These are phyloP conservation scores for Linum usitatissimum DNA, from an alignment of 345 rosid species.

Conservation along the genomic window DNA sequence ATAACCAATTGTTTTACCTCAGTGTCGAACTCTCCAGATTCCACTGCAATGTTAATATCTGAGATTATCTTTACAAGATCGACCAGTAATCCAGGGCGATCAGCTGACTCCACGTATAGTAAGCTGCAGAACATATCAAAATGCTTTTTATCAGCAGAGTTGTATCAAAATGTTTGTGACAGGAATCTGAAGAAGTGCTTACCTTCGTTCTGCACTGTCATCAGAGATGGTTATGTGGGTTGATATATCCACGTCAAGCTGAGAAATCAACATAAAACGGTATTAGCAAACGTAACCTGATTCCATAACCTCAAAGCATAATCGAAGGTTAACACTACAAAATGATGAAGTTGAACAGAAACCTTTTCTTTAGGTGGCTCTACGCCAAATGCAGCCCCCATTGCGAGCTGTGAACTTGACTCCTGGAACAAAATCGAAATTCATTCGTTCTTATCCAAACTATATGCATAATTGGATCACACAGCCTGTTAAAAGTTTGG, in stretches of 20 bases:
- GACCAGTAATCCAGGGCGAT: slow-evolving; percentile 86
- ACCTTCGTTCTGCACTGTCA: slow-evolving; percentile 85
- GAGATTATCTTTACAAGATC: slow-evolving; percentile 75
- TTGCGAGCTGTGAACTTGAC: slow-evolving; percentile 90
- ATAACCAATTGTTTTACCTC: slow-evolving; percentile 37
- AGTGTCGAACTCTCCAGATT: slow-evolving; percentile 95
- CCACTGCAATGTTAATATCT: slow-evolving; percentile 69
- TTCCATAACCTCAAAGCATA: not conserved
- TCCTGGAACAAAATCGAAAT: slow-evolving; percentile 45
- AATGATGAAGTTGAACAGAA: not conserved
- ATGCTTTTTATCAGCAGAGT: not conserved
- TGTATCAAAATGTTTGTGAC: too few species aligned
- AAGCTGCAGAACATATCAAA: slow-evolving; percentile 34
- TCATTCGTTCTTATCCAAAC: not conserved
- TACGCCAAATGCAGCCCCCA: slow-evolving; percentile 91
- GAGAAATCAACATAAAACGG: slow-evolving; percentile 15
- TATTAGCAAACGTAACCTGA: slow-evolving; percentile 14
- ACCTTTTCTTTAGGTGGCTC: slow-evolving; percentile 67
- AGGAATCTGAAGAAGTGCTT: slow-evolving; percentile 13
- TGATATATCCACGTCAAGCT: slow-evolving; percentile 97
- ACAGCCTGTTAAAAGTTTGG: too few species aligned
- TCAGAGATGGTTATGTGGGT: slow-evolving; percentile 53
- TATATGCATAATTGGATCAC: too few species aligned
- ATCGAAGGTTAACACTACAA: not conserved
- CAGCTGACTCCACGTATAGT: slow-evolving; percentile 84